These are phyloP conservation scores for Calonectria naviculata DNA, from an alignment of 2,329 filamentous ascomycete genomes.

Conservation along the genomic window DNA sequence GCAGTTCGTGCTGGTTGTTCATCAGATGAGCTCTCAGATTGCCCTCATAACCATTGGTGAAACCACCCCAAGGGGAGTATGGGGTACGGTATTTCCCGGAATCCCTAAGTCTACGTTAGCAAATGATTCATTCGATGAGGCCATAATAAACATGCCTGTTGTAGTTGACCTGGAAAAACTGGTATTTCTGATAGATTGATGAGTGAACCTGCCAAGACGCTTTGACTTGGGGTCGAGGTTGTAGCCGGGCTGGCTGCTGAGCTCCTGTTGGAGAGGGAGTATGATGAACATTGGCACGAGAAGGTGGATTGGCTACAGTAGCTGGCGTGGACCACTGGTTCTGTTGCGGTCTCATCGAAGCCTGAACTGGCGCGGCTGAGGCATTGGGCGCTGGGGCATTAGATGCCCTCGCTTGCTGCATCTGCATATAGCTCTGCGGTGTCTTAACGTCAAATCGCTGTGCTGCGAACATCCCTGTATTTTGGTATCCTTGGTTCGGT, in stretches of 20 bases:
- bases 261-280: not conserved
- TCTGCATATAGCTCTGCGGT: conserved; percentile 25
- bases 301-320: not conserved
- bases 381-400: not conserved
- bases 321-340: conserved; percentile 22
- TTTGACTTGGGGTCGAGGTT: conserved; percentile 39
- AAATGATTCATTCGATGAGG: not conserved
- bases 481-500: conserved; percentile 24
- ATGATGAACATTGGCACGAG: conserved; percentile 11
- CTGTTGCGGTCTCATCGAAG: conserved; percentile 15
- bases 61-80: conserved; percentile 67
- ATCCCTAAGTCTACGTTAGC: conserved; percentile 53
- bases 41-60: conserved; percentile 71
- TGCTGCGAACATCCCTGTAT: conserved; percentile 23
- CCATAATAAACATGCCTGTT: conserved; percentile 58
- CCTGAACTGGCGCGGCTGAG: not conserved
- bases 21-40: conserved; percentile 59
- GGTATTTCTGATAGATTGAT: conserved; percentile 64
- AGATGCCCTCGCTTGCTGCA: not conserved
- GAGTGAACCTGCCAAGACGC: conserved; percentile 48
- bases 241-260: conserved; percentile 21
- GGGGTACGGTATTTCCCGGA: conserved; percentile 68
- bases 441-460: conserved; percentile 39
- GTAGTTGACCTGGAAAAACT: conserved; percentile 69
- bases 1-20: conserved; percentile 42